Evolutionary conservation across 164 flowering plant genomes (phyloP).

Genomic region (Taxillus chinensis): DNA sequence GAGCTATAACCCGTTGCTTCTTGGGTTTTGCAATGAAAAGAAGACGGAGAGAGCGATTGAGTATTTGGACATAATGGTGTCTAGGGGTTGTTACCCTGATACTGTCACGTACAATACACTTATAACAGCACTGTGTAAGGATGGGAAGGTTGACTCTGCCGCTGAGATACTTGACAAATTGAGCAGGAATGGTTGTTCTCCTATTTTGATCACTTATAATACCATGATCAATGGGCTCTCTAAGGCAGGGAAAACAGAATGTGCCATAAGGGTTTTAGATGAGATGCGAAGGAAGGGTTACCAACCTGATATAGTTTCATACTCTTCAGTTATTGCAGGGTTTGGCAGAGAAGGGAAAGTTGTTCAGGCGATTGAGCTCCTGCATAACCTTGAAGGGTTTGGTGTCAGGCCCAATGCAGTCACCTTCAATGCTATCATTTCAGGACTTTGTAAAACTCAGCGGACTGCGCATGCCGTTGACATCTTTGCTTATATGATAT

Average conservation of each 20-base stretch:
- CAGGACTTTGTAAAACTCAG: constrained; percentile 76
- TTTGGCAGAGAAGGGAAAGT: constrained; percentile 80
- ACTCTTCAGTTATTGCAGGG: constrained; percentile 68
- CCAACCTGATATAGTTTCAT: constrained; percentile 71
- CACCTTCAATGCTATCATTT: constrained; percentile 67
- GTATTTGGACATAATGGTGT: constrained; percentile 68
- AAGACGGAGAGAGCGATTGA: constrained; percentile 82
- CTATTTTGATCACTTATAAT: constrained; percentile 76
- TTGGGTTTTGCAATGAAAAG: constrained; percentile 83
- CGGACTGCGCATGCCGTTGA: constrained; percentile 75
- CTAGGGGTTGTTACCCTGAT: constrained; percentile 80
- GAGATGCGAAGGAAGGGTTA: constrained; percentile 71
- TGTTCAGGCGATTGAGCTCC: constrained; percentile 58
- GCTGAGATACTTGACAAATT: constrained; percentile 66
- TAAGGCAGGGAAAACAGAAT: constrained; percentile 57
- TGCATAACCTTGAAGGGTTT: constrained; percentile 48
- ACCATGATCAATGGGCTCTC: constrained; percentile 86
- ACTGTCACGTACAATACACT: constrained; percentile 85
- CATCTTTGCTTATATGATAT: constrained; percentile 60
- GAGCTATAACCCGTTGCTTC: constrained; percentile 83
- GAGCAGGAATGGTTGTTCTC: constrained; percentile 63
- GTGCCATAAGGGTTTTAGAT: constrained; percentile 40
- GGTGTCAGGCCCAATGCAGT: constrained; percentile 62
- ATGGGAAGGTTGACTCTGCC: constrained; percentile 74
- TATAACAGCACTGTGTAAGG: constrained; percentile 82